phyloP scores from a whole-genome alignment of 1,284 basidiomycete species.

The Kwoniella shivajii region DNA sequence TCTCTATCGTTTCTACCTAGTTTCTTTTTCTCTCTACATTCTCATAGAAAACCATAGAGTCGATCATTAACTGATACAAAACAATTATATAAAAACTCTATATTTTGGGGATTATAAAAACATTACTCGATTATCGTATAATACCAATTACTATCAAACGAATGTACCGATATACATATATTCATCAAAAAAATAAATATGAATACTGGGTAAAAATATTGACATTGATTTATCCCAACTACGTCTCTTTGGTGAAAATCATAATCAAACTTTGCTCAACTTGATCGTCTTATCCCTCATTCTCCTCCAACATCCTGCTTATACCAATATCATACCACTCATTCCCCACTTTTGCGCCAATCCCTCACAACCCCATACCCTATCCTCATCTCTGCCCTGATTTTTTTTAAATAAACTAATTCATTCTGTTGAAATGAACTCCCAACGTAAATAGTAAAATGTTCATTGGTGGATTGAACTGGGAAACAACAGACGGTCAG shows the following conservation, averaged over 20 bases:
- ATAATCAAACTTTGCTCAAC: background rate
- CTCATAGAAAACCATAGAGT: too few relatives aligned
- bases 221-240: too few relatives aligned
- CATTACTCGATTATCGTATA: background rate
- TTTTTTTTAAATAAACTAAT: background rate
- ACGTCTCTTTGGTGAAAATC: background rate
- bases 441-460: constrained; percentile 73
- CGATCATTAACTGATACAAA: too few relatives aligned
- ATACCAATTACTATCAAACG: constrained; percentile 2
- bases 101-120: too few relatives aligned
- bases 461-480: constrained; percentile 95
- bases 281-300: background rate
- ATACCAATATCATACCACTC: background rate
- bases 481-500: constrained; percentile 92
- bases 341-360: background rate
- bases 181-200: too few relatives aligned
- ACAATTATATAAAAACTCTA: background rate
- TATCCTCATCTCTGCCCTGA: background rate
- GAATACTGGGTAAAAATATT: too few relatives aligned
- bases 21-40: too few relatives aligned
- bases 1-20: too few relatives aligned
- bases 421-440: background rate
- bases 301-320: background rate
- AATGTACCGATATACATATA: constrained; percentile 14
- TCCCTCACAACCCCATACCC: too few relatives aligned